A percentile compares a stretch with the other conserved stretches of the same genome.
phyloP scores from a whole-genome alignment of 441 rosid species.

The Corymbia citriodora region DNA sequence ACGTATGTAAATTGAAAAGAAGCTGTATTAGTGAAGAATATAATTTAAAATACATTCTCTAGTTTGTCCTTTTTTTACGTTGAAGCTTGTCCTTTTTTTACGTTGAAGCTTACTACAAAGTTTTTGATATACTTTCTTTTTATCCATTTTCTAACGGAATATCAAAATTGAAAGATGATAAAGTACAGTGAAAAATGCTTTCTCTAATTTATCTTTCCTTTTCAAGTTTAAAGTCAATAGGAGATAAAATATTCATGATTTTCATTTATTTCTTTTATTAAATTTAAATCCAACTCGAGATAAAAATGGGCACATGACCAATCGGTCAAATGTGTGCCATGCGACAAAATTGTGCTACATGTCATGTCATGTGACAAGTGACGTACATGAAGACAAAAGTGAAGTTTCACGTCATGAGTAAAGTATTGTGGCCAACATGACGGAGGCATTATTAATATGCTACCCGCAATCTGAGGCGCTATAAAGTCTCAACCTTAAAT shows the following conservation, averaged over 20 bases:
- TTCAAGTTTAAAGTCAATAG: not conserved
- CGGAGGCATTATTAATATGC: not conserved
- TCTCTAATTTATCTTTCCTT: not conserved
- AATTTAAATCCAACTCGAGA: not conserved
- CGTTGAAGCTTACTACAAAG: not conserved
- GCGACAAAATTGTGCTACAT: not conserved
- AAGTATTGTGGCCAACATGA: not conserved
- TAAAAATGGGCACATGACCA: not conserved
- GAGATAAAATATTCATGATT: not conserved
- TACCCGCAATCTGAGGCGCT: not conserved
- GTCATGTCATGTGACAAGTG: not conserved
- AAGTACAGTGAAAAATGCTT: not conserved
- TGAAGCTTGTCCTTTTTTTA: not conserved
- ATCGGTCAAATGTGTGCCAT: not conserved
- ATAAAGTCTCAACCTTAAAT: not conserved
- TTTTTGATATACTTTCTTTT: not conserved
- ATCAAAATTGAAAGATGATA: not conserved
- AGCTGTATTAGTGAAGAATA: not conserved
- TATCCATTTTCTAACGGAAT: not conserved
- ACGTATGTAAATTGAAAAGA: not conserved
- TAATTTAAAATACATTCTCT: not conserved
- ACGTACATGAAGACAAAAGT: not conserved
- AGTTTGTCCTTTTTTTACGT: not conserved
- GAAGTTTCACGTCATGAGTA: not conserved
- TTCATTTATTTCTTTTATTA: not conserved